A percentile compares a stretch with the other conserved stretches of the same genome.
Conservation (phyloP, 2,329 filamentous ascomycete genomes). For the Colletotrichum lindemuthianum region DNA sequence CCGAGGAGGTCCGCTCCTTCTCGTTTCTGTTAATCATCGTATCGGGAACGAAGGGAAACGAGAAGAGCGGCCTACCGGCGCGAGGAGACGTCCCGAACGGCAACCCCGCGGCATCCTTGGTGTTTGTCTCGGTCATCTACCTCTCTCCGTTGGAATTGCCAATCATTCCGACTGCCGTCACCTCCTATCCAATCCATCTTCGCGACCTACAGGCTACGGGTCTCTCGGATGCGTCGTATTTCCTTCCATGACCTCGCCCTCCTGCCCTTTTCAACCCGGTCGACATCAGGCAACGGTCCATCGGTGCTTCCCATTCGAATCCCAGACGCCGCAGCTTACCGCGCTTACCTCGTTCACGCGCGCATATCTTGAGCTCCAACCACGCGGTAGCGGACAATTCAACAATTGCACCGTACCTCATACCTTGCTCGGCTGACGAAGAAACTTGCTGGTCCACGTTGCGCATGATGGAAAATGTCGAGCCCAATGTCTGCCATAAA, state of each 20-base stretch:
- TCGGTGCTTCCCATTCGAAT: not conserved
- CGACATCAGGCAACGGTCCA: not conserved
- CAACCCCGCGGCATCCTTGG: not conserved
- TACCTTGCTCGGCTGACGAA: too few relatives aligned
- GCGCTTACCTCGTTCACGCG: slow-evolving; percentile 18
- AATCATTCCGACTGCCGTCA: slow-evolving; percentile 15
- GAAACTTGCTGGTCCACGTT: not conserved
- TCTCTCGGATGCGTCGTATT: slow-evolving; percentile 30
- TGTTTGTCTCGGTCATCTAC: slow-evolving; percentile 12
- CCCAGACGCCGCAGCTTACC: slow-evolving; percentile 14
- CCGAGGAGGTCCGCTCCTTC: slow-evolving; percentile 12
- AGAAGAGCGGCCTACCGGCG: slow-evolving; percentile 9
- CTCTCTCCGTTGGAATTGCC: slow-evolving; percentile 13
- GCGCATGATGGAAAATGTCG: slow-evolving; percentile 37
- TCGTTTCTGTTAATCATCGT: slow-evolving; percentile 17
- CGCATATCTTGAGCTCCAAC: not conserved
- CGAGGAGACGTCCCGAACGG: not conserved
- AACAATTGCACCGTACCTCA: too few relatives aligned
- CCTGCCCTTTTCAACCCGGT: not conserved
- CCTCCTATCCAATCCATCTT: slow-evolving; percentile 3
- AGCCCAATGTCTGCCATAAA: slow-evolving; percentile 32
- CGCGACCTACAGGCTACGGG: slow-evolving; percentile 16
- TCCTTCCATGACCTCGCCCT: slow-evolving; percentile 7
- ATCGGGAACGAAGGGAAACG: slow-evolving; percentile 24
- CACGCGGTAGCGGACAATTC: too few relatives aligned